Evolutionary conservation across 805 yeast genomes (phyloP), one percentile per base, ranked within the genome.

Genomic region (Kodamaea kaohsiungensis): DNA sequence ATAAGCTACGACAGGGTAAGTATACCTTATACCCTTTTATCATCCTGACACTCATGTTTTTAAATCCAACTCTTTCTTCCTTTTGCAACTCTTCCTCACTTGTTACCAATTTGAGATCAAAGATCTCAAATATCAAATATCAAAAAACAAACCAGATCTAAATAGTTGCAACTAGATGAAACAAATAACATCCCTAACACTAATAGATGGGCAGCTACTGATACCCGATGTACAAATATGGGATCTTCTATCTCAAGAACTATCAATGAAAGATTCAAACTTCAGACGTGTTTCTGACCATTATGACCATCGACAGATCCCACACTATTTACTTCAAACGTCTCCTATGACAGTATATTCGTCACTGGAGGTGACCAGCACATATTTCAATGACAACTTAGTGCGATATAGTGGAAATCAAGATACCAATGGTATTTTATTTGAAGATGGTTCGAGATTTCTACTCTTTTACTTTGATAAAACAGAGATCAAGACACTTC

Each of bases 171-270:
- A 27, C 17, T 9, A n/a, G 16, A 46, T 30, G 49, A 37, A 47
- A 35, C 39, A 18, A 5, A 43, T 45, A 15, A 13, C 53, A 7
- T 12, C 53, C 12, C 25, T 50, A 3, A 50, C 49, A 10, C 49
- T 51, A 16, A 1, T 2, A 7, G 53, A 51, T 43, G 15, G 30
- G 3, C 12, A 27, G 9, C 10, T 19, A 13, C 17, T 46, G 12
- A 40, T 62, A 10, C 55, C 56, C 1, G 71, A 62, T 55, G 53
- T 68, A 18, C 71, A 68, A 43, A 48, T 65, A 47, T 63, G 69
- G 70, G 40, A 30, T 35, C 49, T n/a, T 7, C 49, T 13, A 18
- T n/a, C 22, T 12, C 35, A 25, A 30, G 46, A 19, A 1, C 17
- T 10, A 43, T 16, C 22, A 30, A 35, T 18, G 25, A 25, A n/a